A percentile compares a stretch with the other conserved stretches of the same genome.
phyloP scores from a whole-genome alignment of 306 rosid species.

The Cicer cuneatum region DNA sequence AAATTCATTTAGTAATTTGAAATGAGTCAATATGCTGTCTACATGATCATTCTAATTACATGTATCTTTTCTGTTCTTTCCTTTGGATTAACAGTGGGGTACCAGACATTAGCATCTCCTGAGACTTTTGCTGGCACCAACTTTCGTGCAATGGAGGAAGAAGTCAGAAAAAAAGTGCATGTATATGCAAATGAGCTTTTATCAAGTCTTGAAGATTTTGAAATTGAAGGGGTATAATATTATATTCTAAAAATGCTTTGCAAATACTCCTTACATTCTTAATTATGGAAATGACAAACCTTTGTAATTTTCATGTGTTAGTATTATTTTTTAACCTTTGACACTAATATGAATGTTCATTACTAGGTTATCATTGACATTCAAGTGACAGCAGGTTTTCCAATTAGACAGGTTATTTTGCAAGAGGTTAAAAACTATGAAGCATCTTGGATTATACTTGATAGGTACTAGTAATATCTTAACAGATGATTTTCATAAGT shows the following conservation, averaged over 20 bases:
- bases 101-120: conserved; percentile 58
- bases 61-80: conserved; percentile 23
- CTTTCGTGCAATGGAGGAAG: conserved; percentile 72
- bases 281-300: neutral
- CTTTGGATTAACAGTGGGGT: conserved; percentile 67
- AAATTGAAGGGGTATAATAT: conserved; percentile 59
- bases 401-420: conserved; percentile 67
- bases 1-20: too few relatives aligned
- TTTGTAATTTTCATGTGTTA: neutral
- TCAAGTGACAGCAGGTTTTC: conserved; percentile 79
- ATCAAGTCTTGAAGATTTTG: conserved; percentile 56
- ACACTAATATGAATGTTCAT: conserved; percentile 2
- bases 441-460: conserved; percentile 79
- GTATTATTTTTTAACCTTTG: conserved; percentile 9
- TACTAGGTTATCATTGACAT: conserved; percentile 72
- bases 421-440: conserved; percentile 62
- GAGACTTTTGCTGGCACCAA: conserved; percentile 63
- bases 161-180: conserved; percentile 73
- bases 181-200: conserved; percentile 63
- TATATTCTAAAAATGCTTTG: conserved; percentile 24
- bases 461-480: conserved; percentile 56
- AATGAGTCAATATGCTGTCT: neutral
- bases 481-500: too few relatives aligned
- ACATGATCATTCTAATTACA: neutral
- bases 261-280: neutral